phyloP scores from a whole-genome alignment of 768 basidiomycete genomes.

The Suillus subaureus region DNA sequence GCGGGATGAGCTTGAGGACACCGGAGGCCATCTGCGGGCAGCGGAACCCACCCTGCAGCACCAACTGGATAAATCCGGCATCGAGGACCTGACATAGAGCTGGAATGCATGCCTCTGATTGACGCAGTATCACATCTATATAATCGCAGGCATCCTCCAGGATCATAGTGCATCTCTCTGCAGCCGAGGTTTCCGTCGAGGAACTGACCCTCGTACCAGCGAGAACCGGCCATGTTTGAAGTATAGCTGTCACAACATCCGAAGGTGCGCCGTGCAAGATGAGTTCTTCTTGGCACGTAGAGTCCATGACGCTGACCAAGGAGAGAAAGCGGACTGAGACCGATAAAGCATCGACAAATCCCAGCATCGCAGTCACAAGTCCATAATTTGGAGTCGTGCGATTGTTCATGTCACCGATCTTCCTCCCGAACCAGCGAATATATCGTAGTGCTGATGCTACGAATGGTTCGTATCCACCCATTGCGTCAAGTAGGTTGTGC shows the following conservation, averaged over 20 bases:
- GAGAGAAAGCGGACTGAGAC: neutral
- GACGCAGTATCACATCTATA: neutral
- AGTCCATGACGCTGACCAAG: neutral
- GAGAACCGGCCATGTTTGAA: neutral
- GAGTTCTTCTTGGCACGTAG: neutral
- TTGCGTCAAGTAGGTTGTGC: neutral
- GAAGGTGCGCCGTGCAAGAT: slow-evolving; percentile 2
- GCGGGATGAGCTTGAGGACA: slow-evolving; percentile 3
- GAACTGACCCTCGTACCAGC: neutral
- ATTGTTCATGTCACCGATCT: neutral
- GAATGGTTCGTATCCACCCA: slow-evolving; percentile 2
- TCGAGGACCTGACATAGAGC: slow-evolving; percentile 5
- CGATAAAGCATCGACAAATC: neutral
- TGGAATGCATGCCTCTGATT: neutral
- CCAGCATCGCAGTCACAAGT: neutral
- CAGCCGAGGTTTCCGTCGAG: neutral
- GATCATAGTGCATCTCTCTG: neutral
- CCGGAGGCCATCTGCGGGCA: neutral
- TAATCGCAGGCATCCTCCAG: neutral
- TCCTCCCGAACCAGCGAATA: slow-evolving; percentile 1
- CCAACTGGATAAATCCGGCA: slow-evolving; percentile 1
- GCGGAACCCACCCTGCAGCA: neutral
- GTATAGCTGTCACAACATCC: neutral
- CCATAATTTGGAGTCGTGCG: neutral
- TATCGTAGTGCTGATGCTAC: neutral